Conservation (phyloP, 345 rosid genomes). For the Xanthoceras sorbifolium region DNA sequence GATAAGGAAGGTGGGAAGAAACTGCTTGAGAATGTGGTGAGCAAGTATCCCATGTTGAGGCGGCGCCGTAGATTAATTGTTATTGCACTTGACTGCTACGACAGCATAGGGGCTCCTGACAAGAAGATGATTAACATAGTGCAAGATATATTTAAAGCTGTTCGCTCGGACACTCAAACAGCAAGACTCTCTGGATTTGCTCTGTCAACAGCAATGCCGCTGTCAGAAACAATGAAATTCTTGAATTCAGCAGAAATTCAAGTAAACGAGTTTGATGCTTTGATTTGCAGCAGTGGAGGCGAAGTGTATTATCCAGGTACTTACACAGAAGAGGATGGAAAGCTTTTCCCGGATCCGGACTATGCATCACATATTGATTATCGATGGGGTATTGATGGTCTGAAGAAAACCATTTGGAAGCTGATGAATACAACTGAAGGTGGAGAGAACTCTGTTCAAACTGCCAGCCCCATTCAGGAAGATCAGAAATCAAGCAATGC, state of each 20-base stretch:
- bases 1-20: constrained; percentile 55
- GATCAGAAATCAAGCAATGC: constrained; percentile 64
- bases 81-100: constrained; percentile 78
- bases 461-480: constrained; percentile 55
- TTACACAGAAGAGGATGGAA: constrained; percentile 61
- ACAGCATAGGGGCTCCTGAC: constrained; percentile 60
- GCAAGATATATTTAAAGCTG: constrained; percentile 67
- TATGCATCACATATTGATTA: constrained; percentile 85
- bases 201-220: constrained; percentile 80
- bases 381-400: constrained; percentile 90
- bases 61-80: constrained; percentile 72
- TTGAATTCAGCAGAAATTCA: constrained; percentile 68
- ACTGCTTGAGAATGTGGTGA: constrained; percentile 40
- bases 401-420: constrained; percentile 86
- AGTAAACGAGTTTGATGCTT: constrained; percentile 74
- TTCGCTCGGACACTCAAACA: constrained; percentile 56
- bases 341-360: constrained; percentile 80
- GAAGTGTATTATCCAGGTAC: constrained; percentile 86
- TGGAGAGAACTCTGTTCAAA: constrained; percentile 37
- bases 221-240: constrained; percentile 59
- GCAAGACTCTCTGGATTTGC: constrained; percentile 73
- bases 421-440: constrained; percentile 70
- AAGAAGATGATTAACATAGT: constrained; percentile 58
- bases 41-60: constrained; percentile 81
- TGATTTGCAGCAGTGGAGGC: constrained; percentile 92